Base-by-base conservation (phyloP, 1,139 yeast species). In the Pichia terricola region DNA sequence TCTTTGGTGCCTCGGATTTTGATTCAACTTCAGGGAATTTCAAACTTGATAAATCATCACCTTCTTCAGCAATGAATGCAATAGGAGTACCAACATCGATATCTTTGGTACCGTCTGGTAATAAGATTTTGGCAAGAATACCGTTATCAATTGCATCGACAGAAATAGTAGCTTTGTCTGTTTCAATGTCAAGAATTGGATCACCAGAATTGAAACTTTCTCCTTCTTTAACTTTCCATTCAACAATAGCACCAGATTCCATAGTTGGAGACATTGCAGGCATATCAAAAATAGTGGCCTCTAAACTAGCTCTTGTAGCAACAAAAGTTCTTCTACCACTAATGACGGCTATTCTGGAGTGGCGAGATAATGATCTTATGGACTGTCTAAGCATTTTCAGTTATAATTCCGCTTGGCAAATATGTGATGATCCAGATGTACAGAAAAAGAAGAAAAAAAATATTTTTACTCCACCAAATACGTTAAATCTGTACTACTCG, bases 191-290 rank as follows among this genome's bases (percentile, higher is more conserved):
- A 44, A 88, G 66, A 45, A 88, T 65, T 3, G 85, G 88, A 59
- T 91, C 97, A 30, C 98, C 98, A 4, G 95, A 77, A 38, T 68
- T 61, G 64, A 82, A 89, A 6, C 69, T 50, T 11, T 86, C 94
- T 40, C 96, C 96, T 41, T 81, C 79, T 60, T 87, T 80, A 58
- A 80, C 73, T 62, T 87, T 86, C 98, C 98, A 91, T 45, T 78
- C 72, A n/a, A 87, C 87, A 54, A 91, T 76, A n/a, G 96, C 96
- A 39, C 98, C 98, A 60, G 81, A 88, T 30, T 91, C 87, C 98
- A 91, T 91, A 26, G 98, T 91, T 36, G 98, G 98, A 6, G 96
- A 88, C 96, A 91, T 86, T 28, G 98, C 96, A 4, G 98, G 98
- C 97, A 91, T 91, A 45, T 71, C 78, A 65, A 84, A 86, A 45